These are phyloP conservation scores for Alternaria burnsii DNA, from an alignment of 2,329 filamentous ascomycete genomes.

Conservation along the genomic window DNA sequence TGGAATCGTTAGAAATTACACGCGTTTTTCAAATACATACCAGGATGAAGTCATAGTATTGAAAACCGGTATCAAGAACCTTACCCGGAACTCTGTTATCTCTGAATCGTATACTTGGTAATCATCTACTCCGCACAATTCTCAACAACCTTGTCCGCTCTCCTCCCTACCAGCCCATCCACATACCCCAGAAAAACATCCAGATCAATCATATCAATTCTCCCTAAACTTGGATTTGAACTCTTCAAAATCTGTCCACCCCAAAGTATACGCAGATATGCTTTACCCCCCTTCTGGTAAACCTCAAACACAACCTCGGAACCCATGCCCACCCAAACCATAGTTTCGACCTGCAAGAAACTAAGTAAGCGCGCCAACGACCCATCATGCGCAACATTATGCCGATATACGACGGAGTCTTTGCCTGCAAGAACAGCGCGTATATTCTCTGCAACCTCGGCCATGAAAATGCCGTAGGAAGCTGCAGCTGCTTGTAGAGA, in stretches of 20 bases:
- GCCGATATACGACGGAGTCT: slow-evolving; percentile 64
- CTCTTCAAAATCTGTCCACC: slow-evolving; percentile 72
- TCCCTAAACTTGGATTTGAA: slow-evolving; percentile 72
- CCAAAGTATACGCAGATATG: slow-evolving; percentile 74
- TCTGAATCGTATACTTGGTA: neutral
- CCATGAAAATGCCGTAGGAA: slow-evolving; percentile 76
- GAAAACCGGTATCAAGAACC: neutral
- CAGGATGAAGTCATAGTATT: neutral
- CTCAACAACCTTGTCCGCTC: slow-evolving; percentile 53
- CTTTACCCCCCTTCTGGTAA: slow-evolving; percentile 50
- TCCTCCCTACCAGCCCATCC: slow-evolving; percentile 71
- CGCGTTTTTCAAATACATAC: too few species aligned
- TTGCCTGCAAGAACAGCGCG: slow-evolving; percentile 52
- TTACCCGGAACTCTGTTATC: neutral
- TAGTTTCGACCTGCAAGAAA: slow-evolving; percentile 74
- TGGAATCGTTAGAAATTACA: neutral
- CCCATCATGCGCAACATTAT: slow-evolving; percentile 85
- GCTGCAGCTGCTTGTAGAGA: slow-evolving; percentile 70
- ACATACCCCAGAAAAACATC: slow-evolving; percentile 73
- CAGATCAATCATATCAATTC: slow-evolving; percentile 74
- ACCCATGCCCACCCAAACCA: slow-evolving; percentile 89
- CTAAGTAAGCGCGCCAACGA: slow-evolving; percentile 72
- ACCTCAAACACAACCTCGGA: slow-evolving; percentile 80
- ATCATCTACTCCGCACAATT: slow-evolving; percentile 41
- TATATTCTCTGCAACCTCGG: slow-evolving; percentile 73